Conservation (phyloP, 1,284 basidiomycete species). For the Cystobasidiaceae sp. region DNA sequence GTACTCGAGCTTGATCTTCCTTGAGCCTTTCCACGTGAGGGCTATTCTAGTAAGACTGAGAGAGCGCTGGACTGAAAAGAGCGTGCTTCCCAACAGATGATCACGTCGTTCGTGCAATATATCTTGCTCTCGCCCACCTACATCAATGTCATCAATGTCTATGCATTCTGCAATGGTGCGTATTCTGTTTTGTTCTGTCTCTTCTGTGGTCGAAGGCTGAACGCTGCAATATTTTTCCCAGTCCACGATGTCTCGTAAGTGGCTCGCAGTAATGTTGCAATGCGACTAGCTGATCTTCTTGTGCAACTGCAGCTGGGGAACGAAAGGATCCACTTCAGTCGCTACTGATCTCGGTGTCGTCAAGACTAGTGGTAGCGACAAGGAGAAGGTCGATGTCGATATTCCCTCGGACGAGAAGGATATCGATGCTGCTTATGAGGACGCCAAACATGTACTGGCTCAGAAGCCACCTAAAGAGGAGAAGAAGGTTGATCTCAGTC, state of each 20-base stretch:
- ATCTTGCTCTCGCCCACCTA: constrained; percentile 86
- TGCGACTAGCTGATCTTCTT: no score
- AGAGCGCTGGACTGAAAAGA: no score
- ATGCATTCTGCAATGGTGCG: constrained; percentile 51
- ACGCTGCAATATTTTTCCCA: no score
- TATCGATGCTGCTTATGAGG: constrained; percentile 41
- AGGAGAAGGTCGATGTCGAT: constrained; percentile 69
- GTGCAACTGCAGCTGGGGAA: constrained; percentile 24
- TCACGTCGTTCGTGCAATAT: constrained; percentile 92
- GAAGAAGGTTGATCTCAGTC: constrained; percentile 58
- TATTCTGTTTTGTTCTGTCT: background rate
- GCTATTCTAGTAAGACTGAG: no score
- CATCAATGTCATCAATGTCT: constrained; percentile 83
- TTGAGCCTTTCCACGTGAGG: constrained; percentile 41
- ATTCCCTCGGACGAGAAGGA: constrained; percentile 73
- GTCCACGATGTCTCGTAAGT: background rate
- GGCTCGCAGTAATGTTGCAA: no score
- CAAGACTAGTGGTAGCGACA: constrained; percentile 49
- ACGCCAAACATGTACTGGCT: constrained; percentile 70
- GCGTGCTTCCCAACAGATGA: constrained; percentile 70
- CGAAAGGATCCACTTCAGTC: constrained; percentile 65
- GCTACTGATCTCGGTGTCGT: constrained; percentile 78
- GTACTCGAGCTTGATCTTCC: constrained; percentile 67
- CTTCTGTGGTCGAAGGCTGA: constrained; percentile 14
- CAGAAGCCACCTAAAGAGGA: constrained; percentile 66